phyloP scores from a whole-genome alignment of 2,329 filamentous ascomycete species.

The Sarocladium strictum region DNA sequence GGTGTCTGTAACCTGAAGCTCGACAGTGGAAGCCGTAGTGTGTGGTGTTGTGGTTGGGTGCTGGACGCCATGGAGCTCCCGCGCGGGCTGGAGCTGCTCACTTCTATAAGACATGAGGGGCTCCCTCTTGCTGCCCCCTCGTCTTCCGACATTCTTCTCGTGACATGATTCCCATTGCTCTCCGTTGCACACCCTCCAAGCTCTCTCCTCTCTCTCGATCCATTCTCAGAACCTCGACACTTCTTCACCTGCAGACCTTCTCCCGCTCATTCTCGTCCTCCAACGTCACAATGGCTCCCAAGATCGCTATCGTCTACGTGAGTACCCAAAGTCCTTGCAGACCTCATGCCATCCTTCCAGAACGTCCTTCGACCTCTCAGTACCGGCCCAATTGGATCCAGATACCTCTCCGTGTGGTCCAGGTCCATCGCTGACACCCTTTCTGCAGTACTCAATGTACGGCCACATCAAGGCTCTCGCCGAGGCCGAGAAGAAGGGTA shows the following conservation, averaged over 20 bases:
- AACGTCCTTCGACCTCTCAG: too few relatives aligned
- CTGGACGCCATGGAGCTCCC: background rate
- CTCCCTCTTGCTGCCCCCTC: background rate
- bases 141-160: background rate
- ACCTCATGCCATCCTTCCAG: background rate
- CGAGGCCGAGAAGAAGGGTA: constrained; percentile 84
- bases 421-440: background rate
- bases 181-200: background rate
- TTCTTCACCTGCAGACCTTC: background rate
- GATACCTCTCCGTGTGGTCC: background rate
- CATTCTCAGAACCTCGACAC: background rate
- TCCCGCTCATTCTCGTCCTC: constrained; percentile 1
- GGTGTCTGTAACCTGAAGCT: background rate
- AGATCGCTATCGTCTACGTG: constrained; percentile 87
- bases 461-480: constrained; percentile 83
- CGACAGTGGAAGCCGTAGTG: too few relatives aligned
- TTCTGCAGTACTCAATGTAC: constrained; percentile 78
- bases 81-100: background rate
- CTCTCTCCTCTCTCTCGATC: background rate
- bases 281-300: constrained; percentile 68
- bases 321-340: constrained; percentile 31
- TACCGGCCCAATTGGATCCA: background rate
- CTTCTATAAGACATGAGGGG: constrained; percentile 8
- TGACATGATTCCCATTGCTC: background rate
- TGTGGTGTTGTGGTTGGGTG: too few relatives aligned